Base-by-base conservation (phyloP, 2,329 filamentous ascomycete genomes). In the Arthrobotrys sinensis region DNA sequence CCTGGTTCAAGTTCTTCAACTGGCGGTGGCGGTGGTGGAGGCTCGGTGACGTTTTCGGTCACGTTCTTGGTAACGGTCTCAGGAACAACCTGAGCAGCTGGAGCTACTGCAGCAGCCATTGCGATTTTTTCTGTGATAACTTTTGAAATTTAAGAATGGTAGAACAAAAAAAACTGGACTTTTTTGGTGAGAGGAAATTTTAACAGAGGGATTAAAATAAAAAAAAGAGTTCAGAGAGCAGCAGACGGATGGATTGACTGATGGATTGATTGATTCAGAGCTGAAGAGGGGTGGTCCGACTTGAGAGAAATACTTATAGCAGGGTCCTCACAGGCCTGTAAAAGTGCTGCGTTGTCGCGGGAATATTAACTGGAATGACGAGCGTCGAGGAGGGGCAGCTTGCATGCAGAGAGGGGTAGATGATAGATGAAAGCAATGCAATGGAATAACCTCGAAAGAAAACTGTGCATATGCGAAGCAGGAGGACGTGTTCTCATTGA, bases 1-100 rank as follows among this genome's bases (percentile, higher is more conserved):
- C 81, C 81, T 28, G 55, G 55, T 4, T 40, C 34, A 11, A 60
- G 21, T 28, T 60, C 55, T 36, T 60, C 36, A 28, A 10, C 34
- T 43, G 71, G 82, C 81, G 34, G 80, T 3, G 32, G 43, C 19
- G 28, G 32, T 46, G 43, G 80, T 10, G 28, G 48, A 16, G 38
- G 48, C 43, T 70, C 57, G 11, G 65, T 45, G 24, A 52, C 46
- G 48, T 14, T 48, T 55, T 45, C 52, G 24, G 38, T 36, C 60
- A 65, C 48, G 14, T 60, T 8, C 24, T 60, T 60, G n/a, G 36
- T 43, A 60, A 43, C 36, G 10, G 19, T 19, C n/a, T 57, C 36
- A 60, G 55, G 55, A 60, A 60, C 55, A 7, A 12, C 10, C 55
- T 60, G 55, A 28, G 32, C 32, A 38, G 50, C 50, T 53, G 55